These are phyloP conservation scores for Nigrospora sphaerica DNA, from an alignment of 2,329 filamentous ascomycete species.

Conservation along the genomic window DNA sequence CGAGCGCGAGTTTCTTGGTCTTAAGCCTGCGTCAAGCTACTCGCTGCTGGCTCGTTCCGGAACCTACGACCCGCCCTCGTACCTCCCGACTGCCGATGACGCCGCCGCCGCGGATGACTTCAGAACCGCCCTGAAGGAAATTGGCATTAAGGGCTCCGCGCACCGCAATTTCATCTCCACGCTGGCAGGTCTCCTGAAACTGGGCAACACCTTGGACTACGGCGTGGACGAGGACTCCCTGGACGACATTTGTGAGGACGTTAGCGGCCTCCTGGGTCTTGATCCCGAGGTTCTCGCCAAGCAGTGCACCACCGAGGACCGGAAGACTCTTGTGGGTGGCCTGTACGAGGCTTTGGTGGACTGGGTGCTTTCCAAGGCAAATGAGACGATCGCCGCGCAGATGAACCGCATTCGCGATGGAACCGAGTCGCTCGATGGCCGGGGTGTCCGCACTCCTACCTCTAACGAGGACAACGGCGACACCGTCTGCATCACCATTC, in stretches of 20 bases:
- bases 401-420: constrained; percentile 60
- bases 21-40: constrained; percentile 73
- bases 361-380: constrained; percentile 87
- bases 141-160: constrained; percentile 84
- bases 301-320: constrained; percentile 78
- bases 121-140: constrained; percentile 74
- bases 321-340: constrained; percentile 73
- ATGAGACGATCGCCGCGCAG: constrained; percentile 72
- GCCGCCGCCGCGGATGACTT: constrained; percentile 91
- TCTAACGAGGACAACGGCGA: constrained; percentile 68
- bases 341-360: constrained; percentile 93
- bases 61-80: constrained; percentile 80
- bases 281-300: constrained; percentile 75
- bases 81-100: constrained; percentile 88
- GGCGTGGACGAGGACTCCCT: constrained; percentile 76
- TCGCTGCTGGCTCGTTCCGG: constrained; percentile 72
- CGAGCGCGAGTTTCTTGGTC: constrained; percentile 79
- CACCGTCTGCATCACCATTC: constrained; percentile 80
- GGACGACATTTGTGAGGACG: constrained; percentile 84
- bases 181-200: constrained; percentile 78
- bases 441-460: constrained; percentile 54
- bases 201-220: constrained; percentile 86
- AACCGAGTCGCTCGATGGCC: constrained; percentile 61
- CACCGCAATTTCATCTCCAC: constrained; percentile 80
- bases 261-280: constrained; percentile 75